Evolutionary conservation across 768 basidiomycete species (phyloP).

Genomic region (Amanita pallidorosea): DNA sequence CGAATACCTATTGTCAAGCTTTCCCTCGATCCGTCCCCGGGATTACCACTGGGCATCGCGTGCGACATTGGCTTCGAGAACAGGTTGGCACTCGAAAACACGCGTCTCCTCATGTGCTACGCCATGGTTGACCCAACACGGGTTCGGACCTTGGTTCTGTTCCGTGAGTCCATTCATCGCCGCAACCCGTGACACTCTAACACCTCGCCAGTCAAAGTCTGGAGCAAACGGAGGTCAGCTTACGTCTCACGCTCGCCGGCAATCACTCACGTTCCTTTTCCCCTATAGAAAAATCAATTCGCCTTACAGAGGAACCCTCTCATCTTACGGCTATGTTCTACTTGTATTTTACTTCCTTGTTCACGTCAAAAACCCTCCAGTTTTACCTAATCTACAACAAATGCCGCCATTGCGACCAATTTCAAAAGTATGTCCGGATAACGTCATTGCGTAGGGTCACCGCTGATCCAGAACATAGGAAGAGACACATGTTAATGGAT

Average conservation of each 20-base stretch:
- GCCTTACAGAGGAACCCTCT: slow-evolving; percentile 92
- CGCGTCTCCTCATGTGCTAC: slow-evolving; percentile 90
- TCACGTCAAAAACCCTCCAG: slow-evolving; percentile 95
- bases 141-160: slow-evolving; percentile 88
- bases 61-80: slow-evolving; percentile 99
- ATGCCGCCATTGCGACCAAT: slow-evolving; percentile 88
- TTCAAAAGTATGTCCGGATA: slow-evolving; percentile 42
- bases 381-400: slow-evolving; percentile 92
- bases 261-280: background rate
- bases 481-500: slow-evolving; percentile 68
- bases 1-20: slow-evolving; percentile 99
- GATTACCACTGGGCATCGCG: slow-evolving; percentile 79
- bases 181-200: slow-evolving; percentile 6
- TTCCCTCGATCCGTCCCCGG: slow-evolving; percentile 77
- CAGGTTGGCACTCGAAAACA: slow-evolving; percentile 93
- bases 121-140: slow-evolving; percentile 94
- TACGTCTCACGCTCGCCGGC: background rate
- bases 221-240: slow-evolving; percentile 85
- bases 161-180: slow-evolving; percentile 55
- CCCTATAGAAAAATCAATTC: slow-evolving; percentile 89
- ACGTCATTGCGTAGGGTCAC: background rate
- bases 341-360: slow-evolving; percentile 97
- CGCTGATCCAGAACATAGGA: slow-evolving; percentile 27
- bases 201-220: slow-evolving; percentile 77
- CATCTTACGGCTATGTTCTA: slow-evolving; percentile 95